These are phyloP conservation scores for Chenopodium album DNA, from an alignment of 148 eudicot genomes.

Conservation along the genomic window DNA sequence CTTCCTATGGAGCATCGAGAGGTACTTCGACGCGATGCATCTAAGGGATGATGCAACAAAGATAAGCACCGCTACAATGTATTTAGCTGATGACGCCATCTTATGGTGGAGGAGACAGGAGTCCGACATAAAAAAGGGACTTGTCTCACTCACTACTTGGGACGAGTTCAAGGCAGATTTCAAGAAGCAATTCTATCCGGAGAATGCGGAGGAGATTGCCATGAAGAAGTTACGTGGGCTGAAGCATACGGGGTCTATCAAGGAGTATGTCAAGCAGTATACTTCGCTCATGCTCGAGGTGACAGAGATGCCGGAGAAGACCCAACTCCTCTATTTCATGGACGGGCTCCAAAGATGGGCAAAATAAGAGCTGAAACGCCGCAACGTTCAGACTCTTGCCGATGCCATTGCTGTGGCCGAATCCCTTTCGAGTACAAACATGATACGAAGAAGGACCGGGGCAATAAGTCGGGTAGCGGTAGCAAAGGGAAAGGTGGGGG, in stretches of 20 bases:
- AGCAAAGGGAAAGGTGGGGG: not conserved
- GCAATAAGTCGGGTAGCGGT: not conserved
- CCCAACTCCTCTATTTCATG: constrained; percentile 5
- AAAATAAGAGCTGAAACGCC: not conserved
- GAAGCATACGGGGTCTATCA: not conserved
- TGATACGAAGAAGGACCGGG: not conserved
- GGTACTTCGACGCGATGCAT: not conserved
- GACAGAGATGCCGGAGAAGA: not conserved
- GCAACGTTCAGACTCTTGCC: not conserved
- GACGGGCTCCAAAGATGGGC: not conserved
- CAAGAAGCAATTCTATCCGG: constrained; percentile 8
- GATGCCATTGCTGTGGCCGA: not conserved
- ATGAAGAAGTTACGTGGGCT: not conserved
- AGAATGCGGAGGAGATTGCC: constrained; percentile 2
- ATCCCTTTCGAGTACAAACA: not conserved
- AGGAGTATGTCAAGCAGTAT: not conserved
- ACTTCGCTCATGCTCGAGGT: not conserved
- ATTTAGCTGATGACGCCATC: not conserved
- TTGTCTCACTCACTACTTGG: not conserved
- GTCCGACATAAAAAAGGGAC: not conserved
- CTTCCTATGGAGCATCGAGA: not conserved
- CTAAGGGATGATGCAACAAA: not conserved
- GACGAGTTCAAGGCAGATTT: not conserved
- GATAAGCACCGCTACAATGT: not conserved
- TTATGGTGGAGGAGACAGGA: constrained; percentile 5